Conservation (phyloP, 768 basidiomycete genomes). For the Polyporus arcularius region DNA sequence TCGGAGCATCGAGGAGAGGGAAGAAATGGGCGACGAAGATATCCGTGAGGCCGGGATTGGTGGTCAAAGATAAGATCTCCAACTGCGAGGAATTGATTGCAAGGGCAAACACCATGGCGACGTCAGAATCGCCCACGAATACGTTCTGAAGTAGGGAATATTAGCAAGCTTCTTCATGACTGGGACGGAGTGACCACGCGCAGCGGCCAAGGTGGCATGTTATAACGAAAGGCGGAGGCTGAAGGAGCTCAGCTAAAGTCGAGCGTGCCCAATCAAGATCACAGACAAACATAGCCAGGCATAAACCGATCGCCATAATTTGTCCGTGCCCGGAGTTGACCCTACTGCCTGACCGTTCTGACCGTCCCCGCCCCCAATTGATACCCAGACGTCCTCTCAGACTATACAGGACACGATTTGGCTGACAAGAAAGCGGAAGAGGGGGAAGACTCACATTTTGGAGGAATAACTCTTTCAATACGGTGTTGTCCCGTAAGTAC, state of each 20-base stretch:
- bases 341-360: no score
- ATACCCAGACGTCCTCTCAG: no score
- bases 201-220: neutral
- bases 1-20: constrained; percentile 46
- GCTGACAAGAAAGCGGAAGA: no score
- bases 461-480: constrained; percentile 52
- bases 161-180: neutral
- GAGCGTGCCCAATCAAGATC: neutral
- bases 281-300: neutral
- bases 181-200: neutral
- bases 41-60: constrained; percentile 52
- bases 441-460: constrained; percentile 49
- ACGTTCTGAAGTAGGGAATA: constrained; percentile 34
- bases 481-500: constrained; percentile 49
- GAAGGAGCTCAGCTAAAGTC: no score
- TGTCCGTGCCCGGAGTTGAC: neutral
- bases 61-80: constrained; percentile 50
- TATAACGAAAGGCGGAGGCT: neutral
- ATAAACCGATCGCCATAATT: no score
- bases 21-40: constrained; percentile 51
- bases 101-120: constrained; percentile 41
- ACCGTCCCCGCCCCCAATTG: no score
- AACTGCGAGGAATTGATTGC: constrained; percentile 59
- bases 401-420: no score
- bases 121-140: constrained; percentile 39